These are phyloP conservation scores for Dactylellina haptotyla DNA, from an alignment of 2,329 filamentous ascomycete genomes.

Conservation along the genomic window DNA sequence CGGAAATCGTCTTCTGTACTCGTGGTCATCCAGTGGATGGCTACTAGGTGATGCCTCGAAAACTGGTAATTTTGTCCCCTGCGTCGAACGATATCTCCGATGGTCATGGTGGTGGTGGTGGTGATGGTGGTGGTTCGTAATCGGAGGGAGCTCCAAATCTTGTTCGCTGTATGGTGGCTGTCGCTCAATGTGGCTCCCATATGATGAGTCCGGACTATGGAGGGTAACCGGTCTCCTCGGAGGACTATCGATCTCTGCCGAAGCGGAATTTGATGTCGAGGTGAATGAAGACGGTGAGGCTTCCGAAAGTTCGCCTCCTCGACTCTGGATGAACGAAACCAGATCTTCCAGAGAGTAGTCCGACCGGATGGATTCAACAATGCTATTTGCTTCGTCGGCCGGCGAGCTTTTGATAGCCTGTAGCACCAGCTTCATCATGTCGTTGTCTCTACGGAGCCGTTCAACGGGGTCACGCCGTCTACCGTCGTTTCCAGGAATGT, in stretches of 20 bases:
- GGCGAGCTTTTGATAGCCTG: slow-evolving; percentile 42
- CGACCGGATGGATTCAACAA: slow-evolving; percentile 47
- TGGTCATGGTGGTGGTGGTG: slow-evolving; percentile 28
- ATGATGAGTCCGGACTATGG: slow-evolving; percentile 38
- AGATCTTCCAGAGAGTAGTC: slow-evolving; percentile 44
- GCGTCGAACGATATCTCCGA: slow-evolving; percentile 25
- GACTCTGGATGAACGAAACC: slow-evolving; percentile 38
- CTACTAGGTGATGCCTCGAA: slow-evolving; percentile 32
- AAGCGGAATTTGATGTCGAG: slow-evolving; percentile 46
- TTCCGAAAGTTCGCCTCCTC: slow-evolving; percentile 30
- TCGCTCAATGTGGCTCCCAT: slow-evolving; percentile 27
- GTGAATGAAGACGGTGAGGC: slow-evolving; percentile 40
- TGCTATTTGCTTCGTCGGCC: slow-evolving; percentile 33
- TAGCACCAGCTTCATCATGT: slow-evolving; percentile 48
- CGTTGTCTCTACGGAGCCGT: slow-evolving; percentile 41
- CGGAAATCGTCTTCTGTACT: slow-evolving; percentile 41
- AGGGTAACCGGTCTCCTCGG: slow-evolving; percentile 19
- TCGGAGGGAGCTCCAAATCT: slow-evolving; percentile 41
- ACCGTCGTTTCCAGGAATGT: slow-evolving; percentile 48
- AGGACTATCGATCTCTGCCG: slow-evolving; percentile 42
- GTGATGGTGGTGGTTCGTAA: slow-evolving; percentile 23
- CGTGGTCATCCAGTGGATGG: slow-evolving; percentile 30
- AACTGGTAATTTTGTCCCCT: slow-evolving; percentile 34
- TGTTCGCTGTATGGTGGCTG: slow-evolving; percentile 17
- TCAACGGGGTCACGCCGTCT: slow-evolving; percentile 50